Conservation (phyloP, 2,329 filamentous ascomycete genomes). For the Malbranchea zuffiana region DNA sequence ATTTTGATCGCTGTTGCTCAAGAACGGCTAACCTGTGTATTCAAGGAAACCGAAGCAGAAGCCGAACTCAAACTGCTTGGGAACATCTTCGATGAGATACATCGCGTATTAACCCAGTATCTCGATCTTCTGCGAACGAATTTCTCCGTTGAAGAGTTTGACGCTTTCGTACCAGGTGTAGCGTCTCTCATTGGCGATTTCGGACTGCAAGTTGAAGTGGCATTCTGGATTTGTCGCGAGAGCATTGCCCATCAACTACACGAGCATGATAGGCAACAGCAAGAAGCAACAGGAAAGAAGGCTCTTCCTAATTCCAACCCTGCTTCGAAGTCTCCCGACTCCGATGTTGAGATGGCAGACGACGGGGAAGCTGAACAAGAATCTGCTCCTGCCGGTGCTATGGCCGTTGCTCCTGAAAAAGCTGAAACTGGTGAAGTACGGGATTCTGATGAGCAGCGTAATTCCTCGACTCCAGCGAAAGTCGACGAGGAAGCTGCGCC, state of each 20-base stretch:
- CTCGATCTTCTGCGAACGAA: slow-evolving; percentile 79
- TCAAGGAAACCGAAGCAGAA: slow-evolving; percentile 52
- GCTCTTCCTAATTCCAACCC: slow-evolving; percentile 17
- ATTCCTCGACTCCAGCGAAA: slow-evolving; percentile 19
- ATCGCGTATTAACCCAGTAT: slow-evolving; percentile 75
- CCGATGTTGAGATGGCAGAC: slow-evolving; percentile 23
- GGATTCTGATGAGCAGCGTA: slow-evolving; percentile 10
- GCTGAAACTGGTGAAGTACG: slow-evolving; percentile 8
- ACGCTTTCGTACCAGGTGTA: slow-evolving; percentile 64
- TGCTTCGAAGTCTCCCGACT: slow-evolving; percentile 18
- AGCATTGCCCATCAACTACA: slow-evolving; percentile 58
- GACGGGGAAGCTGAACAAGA: slow-evolving; percentile 21
- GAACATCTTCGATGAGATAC: slow-evolving; percentile 80
- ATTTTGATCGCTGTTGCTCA: slow-evolving; percentile 85
- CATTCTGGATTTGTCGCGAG: slow-evolving; percentile 71
- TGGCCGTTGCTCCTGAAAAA: slow-evolving; percentile 5
- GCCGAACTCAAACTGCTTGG: slow-evolving; percentile 82
- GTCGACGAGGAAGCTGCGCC: slow-evolving; percentile 35
- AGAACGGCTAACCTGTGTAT: slow-evolving; percentile 77
- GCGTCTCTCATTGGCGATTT: slow-evolving; percentile 63
- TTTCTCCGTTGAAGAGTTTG: slow-evolving; percentile 63
- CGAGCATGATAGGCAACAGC: slow-evolving; percentile 28
- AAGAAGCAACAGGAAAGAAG: slow-evolving; percentile 21
- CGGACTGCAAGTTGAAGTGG: slow-evolving; percentile 66
- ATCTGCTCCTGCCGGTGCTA: slow-evolving; percentile 11